Evolutionary conservation across 2,329 filamentous ascomycete genomes (phyloP).

Genomic region (Fusarium algeriense): DNA sequence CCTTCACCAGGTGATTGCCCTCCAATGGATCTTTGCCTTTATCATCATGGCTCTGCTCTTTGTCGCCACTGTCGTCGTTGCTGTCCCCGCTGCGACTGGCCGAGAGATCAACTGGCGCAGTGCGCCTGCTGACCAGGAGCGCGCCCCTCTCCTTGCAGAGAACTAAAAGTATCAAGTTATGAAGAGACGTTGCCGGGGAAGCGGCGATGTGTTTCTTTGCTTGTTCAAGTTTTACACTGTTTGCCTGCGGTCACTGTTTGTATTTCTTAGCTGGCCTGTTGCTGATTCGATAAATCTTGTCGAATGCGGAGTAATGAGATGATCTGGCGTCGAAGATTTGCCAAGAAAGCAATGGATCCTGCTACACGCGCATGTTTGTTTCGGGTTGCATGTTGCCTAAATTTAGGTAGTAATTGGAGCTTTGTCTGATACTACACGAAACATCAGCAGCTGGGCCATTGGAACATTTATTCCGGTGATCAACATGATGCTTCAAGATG

Average conservation of each 20-base stretch:
- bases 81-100: constrained; percentile 73
- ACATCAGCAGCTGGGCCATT: background rate
- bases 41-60: constrained; percentile 83
- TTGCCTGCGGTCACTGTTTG: constrained; percentile 11
- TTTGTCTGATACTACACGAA: constrained; percentile 1
- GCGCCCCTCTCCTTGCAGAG: constrained; percentile 71
- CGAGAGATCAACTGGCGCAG: constrained; percentile 64
- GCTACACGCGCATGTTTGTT: constrained; percentile 15
- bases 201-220: background rate
- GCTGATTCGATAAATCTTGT: constrained; percentile 18
- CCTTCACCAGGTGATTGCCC: constrained; percentile 75
- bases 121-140: constrained; percentile 64
- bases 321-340: constrained; percentile 33
- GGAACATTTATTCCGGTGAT: constrained; percentile 18
- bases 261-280: constrained; percentile 24
- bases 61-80: constrained; percentile 73
- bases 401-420: constrained; percentile 30
- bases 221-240: background rate
- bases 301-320: constrained; percentile 30
- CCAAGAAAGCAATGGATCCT: constrained; percentile 4
- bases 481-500: constrained; percentile 4
- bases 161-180: constrained; percentile 39
- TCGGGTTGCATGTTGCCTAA: background rate
- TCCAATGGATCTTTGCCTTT: constrained; percentile 96
- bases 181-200: background rate